phyloP scores from a whole-genome alignment of 768 basidiomycete genomes.

The Phanerochaete sordida region DNA sequence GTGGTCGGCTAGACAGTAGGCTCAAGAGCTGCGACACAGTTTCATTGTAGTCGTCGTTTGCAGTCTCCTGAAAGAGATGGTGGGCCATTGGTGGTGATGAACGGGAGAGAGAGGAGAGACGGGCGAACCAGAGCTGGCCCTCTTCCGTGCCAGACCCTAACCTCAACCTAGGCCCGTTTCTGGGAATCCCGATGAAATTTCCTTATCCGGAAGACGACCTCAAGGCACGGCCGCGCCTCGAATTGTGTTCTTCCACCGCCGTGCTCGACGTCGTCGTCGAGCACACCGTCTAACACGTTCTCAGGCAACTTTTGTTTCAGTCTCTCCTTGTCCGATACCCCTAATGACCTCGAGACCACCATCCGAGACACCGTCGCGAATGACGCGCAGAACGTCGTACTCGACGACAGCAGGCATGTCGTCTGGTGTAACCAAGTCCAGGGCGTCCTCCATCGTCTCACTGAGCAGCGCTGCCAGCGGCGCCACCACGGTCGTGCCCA shows the following conservation, averaged over 20 bases:
- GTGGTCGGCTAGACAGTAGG: slow-evolving; percentile 38
- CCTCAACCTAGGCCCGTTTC: too few relatives aligned
- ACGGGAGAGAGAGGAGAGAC: too few relatives aligned
- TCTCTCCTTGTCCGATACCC: not conserved
- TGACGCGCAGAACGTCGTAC: slow-evolving; percentile 42
- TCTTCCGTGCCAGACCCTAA: too few relatives aligned
- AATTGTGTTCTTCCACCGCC: not conserved
- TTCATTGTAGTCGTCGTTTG: slow-evolving; percentile 19
- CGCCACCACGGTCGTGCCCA: slow-evolving; percentile 43
- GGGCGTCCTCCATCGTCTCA: slow-evolving; percentile 50
- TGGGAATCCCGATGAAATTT: too few relatives aligned
- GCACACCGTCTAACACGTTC: slow-evolving; percentile 14
- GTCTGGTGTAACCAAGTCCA: slow-evolving; percentile 42
- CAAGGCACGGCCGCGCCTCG: not conserved
- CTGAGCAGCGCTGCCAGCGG: slow-evolving; percentile 42
- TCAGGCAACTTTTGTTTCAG: not conserved
- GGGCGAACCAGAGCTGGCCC: too few relatives aligned
- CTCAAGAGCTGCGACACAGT: slow-evolving; percentile 20
- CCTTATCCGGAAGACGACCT: too few relatives aligned
- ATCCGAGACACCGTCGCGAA: slow-evolving; percentile 54
- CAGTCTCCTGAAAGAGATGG: too few relatives aligned
- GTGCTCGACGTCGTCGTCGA: slow-evolving; percentile 11
- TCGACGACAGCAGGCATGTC: slow-evolving; percentile 38
- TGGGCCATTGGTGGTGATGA: too few relatives aligned
- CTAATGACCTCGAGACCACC: slow-evolving; percentile 24